phyloP scores from a whole-genome alignment of 75 land plant genomes.

The Sequoia sempervirens region DNA sequence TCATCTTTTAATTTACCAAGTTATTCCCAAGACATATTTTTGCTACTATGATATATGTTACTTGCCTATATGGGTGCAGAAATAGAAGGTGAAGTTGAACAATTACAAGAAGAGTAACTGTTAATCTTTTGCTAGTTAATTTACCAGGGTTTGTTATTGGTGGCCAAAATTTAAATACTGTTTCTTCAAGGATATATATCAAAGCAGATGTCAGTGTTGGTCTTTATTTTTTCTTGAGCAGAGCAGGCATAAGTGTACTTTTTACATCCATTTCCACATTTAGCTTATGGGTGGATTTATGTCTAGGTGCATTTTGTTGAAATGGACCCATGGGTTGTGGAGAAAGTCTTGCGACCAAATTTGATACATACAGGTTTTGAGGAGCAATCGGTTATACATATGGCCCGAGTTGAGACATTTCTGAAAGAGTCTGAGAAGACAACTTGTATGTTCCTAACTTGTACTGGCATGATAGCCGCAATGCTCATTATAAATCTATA shows the following conservation, averaged over 20 bases:
- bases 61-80: no score
- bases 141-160: no score
- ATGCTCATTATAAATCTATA: background rate
- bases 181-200: background rate
- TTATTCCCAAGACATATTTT: no score
- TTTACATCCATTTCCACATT: background rate
- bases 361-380: slow-evolving; percentile 74
- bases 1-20: no score
- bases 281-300: background rate
- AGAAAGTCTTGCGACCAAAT: slow-evolving; percentile 78
- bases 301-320: slow-evolving; percentile 92
- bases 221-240: background rate
- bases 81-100: no score
- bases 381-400: slow-evolving; percentile 65
- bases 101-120: no score
- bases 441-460: slow-evolving; percentile 22
- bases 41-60: no score
- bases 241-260: background rate
- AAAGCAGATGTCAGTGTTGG: background rate
- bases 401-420: slow-evolving; percentile 66
- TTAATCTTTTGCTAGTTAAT: no score
- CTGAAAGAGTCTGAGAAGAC: slow-evolving; percentile 47
- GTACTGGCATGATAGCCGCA: background rate
- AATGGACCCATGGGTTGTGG: slow-evolving; percentile 97
- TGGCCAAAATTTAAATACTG: background rate